phyloP scores from a whole-genome alignment of 257 asterid species.

The Hygrophila difformis region DNA sequence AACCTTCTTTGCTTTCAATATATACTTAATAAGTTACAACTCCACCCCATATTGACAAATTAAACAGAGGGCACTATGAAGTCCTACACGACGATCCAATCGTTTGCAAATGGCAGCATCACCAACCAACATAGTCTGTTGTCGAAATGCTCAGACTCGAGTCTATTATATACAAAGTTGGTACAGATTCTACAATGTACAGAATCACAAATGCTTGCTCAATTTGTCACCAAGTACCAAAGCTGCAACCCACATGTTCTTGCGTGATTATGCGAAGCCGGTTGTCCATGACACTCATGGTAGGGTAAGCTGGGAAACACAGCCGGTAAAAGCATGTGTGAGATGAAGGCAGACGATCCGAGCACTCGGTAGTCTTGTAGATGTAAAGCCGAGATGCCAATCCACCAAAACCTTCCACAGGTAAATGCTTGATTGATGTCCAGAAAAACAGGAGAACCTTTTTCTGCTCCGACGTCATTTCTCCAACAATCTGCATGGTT shows the following conservation, averaged over 20 bases:
- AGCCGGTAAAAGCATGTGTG: constrained; percentile 91
- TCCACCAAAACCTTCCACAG: constrained; percentile 84
- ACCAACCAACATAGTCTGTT: constrained; percentile 23
- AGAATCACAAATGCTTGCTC: constrained; percentile 17
- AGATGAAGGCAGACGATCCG: constrained; percentile 76
- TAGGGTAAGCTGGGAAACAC: constrained; percentile 72
- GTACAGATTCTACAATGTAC: constrained; percentile 35
- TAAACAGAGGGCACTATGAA: constrained; percentile 11
- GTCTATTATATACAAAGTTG: not conserved
- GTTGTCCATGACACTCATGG: constrained; percentile 34
- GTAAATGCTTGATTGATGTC: constrained; percentile 88
- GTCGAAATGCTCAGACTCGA: too few species aligned
- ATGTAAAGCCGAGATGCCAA: constrained; percentile 73
- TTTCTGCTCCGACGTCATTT: constrained; percentile 73
- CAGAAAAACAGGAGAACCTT: constrained; percentile 88
- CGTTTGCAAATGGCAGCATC: constrained; percentile 4
- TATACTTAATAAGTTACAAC: constrained; percentile 17
- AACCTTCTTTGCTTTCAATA: constrained; percentile 6
- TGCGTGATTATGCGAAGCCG: constrained; percentile 66
- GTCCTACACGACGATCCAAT: constrained; percentile 9
- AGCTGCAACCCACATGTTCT: constrained; percentile 93
- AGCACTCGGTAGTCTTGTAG: constrained; percentile 43
- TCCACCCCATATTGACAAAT: constrained; percentile 31
- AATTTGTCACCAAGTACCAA: constrained; percentile 74
- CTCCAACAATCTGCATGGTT: constrained; percentile 46